Evolutionary conservation across 441 rosid genomes (phyloP), one percentile per base, ranked within the genome.

Genomic region (Euphorbia corollata): DNA sequence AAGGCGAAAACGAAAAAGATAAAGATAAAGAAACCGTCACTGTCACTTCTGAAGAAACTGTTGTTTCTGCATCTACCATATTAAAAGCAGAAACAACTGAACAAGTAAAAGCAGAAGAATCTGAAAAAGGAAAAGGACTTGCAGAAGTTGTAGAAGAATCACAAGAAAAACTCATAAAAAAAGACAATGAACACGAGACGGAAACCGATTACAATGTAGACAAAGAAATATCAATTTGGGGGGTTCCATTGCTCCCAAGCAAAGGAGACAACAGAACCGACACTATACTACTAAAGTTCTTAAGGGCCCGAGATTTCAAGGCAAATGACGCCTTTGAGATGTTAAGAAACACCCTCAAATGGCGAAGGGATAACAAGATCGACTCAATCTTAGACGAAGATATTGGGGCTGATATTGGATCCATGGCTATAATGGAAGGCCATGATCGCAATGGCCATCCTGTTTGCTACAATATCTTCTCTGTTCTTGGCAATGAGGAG

Each of bases 301-400:
- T 85, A 64, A 81, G 82, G 63, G 85, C 88, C 19, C 74, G 81
- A 65, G 89, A 85, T 12, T 82, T 80, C 68, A 77, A 71, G 43
- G 80, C 67, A 5, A 62, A 20, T 22, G 89, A 85, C 0, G 81
- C 86, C 24, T 79, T 82, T 48, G 84, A 81, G 65, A 82, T 85
- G 89, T 62, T 85, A 50, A 76, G 71, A 39, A 79, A 73, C 65
- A 79, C 78, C 45, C 73, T 85, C 9, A 71, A 71, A 51, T 85
- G 89, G 89, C 75, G 89, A 54, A 82, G 72, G 62, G 83, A 82
- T n/a, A 77, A 72, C 71, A 77, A 69, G 15, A 70, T 79, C 0
- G 84, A 79, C 65, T 63, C 81, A 0, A 76, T 76, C 45, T 22
- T 79, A 71, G 81, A 68, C 8, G 86, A 82, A 67, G 75, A 68